Evolutionary conservation across 2,329 filamentous ascomycete species (phyloP).

Genomic region (Colletotrichum zoysiae): DNA sequence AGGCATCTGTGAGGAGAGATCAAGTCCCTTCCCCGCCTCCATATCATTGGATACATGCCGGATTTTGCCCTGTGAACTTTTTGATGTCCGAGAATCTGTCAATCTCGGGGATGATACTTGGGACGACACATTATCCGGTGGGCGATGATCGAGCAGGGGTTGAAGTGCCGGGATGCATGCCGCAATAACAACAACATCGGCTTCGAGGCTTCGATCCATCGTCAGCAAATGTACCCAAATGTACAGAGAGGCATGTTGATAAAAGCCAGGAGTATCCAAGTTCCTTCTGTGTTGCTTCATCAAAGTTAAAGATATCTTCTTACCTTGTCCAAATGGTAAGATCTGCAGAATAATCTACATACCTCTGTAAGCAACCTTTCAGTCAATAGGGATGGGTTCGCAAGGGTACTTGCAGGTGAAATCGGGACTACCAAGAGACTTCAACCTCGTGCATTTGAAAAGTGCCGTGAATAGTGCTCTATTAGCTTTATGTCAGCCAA

Average conservation of each 20-base stretch:
- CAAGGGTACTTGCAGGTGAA: constrained; percentile 45
- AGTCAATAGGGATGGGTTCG: background rate
- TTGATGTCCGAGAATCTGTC: background rate
- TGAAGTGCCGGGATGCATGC: constrained; percentile 51
- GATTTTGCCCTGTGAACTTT: background rate
- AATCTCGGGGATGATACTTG: background rate
- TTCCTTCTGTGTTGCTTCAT: too few relatives aligned
- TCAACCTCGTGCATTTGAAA: constrained; percentile 53
- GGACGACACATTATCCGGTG: constrained; percentile 6
- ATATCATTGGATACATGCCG: constrained; percentile 3
- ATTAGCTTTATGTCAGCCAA: too few relatives aligned
- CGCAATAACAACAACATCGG: constrained; percentile 52
- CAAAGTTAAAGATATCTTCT: background rate
- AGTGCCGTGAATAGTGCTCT: constrained; percentile 47
- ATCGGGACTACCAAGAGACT: constrained; percentile 46
- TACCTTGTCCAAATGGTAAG: constrained; percentile 33
- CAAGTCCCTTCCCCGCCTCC: constrained; percentile 7
- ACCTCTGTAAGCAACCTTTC: background rate
- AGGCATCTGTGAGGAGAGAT: background rate
- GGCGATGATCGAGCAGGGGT: constrained; percentile 44
- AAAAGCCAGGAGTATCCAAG: too few relatives aligned
- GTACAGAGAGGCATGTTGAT: background rate
- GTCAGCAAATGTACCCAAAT: background rate
- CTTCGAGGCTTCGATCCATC: constrained; percentile 48
- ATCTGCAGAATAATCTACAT: constrained; percentile 26